phyloP scores from a whole-genome alignment of 257 asterid genomes.

The Nicotiana obtusifolia region DNA sequence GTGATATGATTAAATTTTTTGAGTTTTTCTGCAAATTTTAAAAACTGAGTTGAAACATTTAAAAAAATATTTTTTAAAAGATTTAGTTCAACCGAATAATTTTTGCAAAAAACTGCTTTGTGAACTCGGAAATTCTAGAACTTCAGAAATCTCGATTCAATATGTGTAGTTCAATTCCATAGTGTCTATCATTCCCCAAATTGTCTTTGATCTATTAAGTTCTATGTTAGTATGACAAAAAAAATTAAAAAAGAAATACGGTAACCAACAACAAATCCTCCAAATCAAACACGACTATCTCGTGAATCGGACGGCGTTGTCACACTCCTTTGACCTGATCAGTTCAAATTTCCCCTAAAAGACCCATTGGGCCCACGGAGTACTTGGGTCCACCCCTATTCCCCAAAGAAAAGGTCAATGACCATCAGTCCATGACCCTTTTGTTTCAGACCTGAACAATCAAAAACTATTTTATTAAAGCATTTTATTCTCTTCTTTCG shows the following conservation, averaged over 20 bases:
- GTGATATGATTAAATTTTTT: background rate
- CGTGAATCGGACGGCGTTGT: conserved; percentile 27
- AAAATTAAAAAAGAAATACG: background rate
- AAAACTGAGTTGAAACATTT: background rate
- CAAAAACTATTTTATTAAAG: background rate
- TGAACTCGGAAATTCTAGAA: background rate
- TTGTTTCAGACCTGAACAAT: conserved; percentile 10
- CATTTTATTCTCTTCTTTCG: background rate
- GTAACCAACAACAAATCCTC: conserved; percentile 28
- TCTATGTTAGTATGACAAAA: background rate
- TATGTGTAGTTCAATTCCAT: background rate
- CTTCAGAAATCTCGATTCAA: background rate
- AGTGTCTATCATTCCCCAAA: background rate
- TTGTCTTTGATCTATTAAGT: background rate
- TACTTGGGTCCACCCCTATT: conserved; percentile 14
- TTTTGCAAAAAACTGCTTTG: background rate
- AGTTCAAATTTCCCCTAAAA: background rate
- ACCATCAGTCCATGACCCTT: conserved; percentile 5
- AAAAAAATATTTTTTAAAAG: background rate
- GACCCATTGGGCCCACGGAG: conserved; percentile 16
- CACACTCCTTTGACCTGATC: conserved; percentile 47
- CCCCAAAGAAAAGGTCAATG: conserved; percentile 35
- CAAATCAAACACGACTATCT: conserved; percentile 33
- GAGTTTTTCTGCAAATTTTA: background rate
- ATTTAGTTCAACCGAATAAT: background rate